Evolutionary conservation across 2,329 filamentous ascomycete genomes (phyloP).

Genomic region (Trichoderma lentiforme): DNA sequence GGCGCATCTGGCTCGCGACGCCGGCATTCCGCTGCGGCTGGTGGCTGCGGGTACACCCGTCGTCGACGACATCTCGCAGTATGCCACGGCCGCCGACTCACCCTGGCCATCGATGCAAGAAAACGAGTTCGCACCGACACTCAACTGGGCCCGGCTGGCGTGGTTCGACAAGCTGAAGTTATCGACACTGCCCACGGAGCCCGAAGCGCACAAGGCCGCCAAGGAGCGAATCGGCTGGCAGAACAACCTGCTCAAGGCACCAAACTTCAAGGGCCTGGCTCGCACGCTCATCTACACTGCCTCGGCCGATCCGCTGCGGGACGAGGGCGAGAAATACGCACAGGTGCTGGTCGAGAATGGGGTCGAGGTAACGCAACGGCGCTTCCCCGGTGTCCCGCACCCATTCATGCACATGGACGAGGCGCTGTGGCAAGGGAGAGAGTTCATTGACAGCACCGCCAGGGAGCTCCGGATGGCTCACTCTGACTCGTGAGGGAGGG

Average conservation of each 20-base stretch:
- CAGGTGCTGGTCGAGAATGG: slow-evolving; percentile 41
- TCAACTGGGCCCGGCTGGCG: slow-evolving; percentile 42
- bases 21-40: slow-evolving; percentile 35
- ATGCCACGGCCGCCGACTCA: slow-evolving; percentile 34
- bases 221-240: slow-evolving; percentile 26
- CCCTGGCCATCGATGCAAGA: slow-evolving; percentile 40
- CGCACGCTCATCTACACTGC: slow-evolving; percentile 43
- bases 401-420: slow-evolving; percentile 49
- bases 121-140: slow-evolving; percentile 41
- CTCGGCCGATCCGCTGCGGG: slow-evolving; percentile 43
- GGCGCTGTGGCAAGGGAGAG: slow-evolving; percentile 35
- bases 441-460: slow-evolving; percentile 34
- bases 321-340: slow-evolving; percentile 49
- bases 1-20: slow-evolving; percentile 41
- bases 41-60: slow-evolving; percentile 40
- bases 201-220: slow-evolving; percentile 16
- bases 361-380: slow-evolving; percentile 42
- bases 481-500: slow-evolving; percentile 14
- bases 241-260: slow-evolving; percentile 35
- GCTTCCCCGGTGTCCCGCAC: slow-evolving; percentile 48
- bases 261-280: slow-evolving; percentile 32
- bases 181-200: slow-evolving; percentile 24
- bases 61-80: slow-evolving; percentile 39
- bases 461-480: slow-evolving; percentile 31
- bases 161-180: slow-evolving; percentile 40